A percentile compares a stretch with the other conserved stretches of the same genome.
These are phyloP conservation scores for Dothidotthia symphoricarpi DNA, from an alignment of 2,329 filamentous ascomycete species.

Conservation along the genomic window DNA sequence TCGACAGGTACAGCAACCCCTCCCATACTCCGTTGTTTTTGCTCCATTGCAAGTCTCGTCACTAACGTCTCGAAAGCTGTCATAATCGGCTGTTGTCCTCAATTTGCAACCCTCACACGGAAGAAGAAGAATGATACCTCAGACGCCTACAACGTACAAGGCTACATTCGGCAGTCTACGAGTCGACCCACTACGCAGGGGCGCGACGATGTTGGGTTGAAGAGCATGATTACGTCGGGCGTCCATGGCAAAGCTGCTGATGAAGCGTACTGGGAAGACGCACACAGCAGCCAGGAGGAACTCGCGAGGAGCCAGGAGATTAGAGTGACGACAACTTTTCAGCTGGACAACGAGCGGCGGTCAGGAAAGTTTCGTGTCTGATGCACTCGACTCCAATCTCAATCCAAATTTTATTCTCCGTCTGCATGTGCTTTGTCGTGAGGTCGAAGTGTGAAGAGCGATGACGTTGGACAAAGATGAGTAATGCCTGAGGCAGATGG, in stretches of 20 bases:
- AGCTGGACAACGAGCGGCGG: too few relatives aligned
- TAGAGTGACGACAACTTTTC: conserved; percentile 3
- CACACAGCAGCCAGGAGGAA: conserved; percentile 12
- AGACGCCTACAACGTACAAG: conserved; percentile 9
- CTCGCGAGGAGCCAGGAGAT: conserved; percentile 9
- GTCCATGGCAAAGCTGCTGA: too few relatives aligned
- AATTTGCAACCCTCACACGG: conserved; percentile 13
- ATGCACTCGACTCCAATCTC: too few relatives aligned
- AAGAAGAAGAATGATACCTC: conserved; percentile 1
- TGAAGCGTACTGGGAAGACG: conserved; percentile 4
- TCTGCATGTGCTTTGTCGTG: too few relatives aligned
- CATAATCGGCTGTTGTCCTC: conserved; percentile 27
- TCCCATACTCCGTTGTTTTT: too few relatives aligned
- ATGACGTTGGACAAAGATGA: too few relatives aligned
- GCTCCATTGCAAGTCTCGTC: conserved; percentile 15
- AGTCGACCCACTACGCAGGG: conserved; percentile 1
- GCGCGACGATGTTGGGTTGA: conserved; percentile 4
- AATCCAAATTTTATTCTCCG: too few relatives aligned
- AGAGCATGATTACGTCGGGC: conserved; percentile 8
- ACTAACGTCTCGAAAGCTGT: conserved; percentile 14
- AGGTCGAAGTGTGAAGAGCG: too few relatives aligned
- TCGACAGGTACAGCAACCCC: conserved; percentile 21
- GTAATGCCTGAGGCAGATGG: conserved; percentile 2
- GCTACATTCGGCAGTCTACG: conserved; percentile 15
- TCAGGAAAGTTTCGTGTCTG: too few relatives aligned